Evolutionary conservation across 371 early-diverging fungal species (phyloP).

Genomic region (Mortierella sp.): DNA sequence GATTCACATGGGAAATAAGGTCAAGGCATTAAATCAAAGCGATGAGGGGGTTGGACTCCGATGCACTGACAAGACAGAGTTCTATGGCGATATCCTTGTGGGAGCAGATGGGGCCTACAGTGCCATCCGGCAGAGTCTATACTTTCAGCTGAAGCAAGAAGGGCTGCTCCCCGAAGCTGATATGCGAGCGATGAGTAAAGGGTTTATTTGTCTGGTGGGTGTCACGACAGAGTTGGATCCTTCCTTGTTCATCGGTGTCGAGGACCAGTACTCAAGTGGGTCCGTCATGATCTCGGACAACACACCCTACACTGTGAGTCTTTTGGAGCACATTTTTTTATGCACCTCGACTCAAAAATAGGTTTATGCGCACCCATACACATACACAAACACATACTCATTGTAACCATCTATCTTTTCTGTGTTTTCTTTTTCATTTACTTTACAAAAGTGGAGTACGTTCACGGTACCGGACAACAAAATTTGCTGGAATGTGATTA

Average conservation of each 20-base stretch:
- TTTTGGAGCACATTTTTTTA: neutral
- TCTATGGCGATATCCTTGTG: constrained; percentile 19
- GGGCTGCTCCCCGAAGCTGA: constrained; percentile 10
- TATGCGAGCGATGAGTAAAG: constrained; percentile 9
- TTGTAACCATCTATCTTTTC: neutral
- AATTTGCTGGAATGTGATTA: constrained; percentile 10
- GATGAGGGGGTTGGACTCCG: constrained; percentile 11
- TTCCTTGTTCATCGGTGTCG: neutral
- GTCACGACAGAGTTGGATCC: constrained; percentile 3
- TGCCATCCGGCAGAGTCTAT: constrained; percentile 17
- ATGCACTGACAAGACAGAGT: constrained; percentile 20
- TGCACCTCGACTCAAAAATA: neutral
- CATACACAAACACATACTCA: neutral
- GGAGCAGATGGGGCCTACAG: constrained; percentile 28
- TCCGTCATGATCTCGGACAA: constrained; percentile 12
- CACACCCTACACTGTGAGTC: constrained; percentile 21
- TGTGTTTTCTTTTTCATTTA: neutral
- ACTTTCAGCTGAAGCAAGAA: neutral
- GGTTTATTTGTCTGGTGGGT: constrained; percentile 19
- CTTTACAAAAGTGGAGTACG: constrained; percentile 14
- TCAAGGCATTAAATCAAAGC: constrained; percentile 9
- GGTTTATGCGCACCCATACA: neutral
- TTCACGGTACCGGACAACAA: neutral
- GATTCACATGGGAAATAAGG: constrained; percentile 20
- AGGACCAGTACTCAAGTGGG: neutral